phyloP scores from a whole-genome alignment of 2,329 filamentous ascomycete genomes.

The Stemphylium lycopersici region DNA sequence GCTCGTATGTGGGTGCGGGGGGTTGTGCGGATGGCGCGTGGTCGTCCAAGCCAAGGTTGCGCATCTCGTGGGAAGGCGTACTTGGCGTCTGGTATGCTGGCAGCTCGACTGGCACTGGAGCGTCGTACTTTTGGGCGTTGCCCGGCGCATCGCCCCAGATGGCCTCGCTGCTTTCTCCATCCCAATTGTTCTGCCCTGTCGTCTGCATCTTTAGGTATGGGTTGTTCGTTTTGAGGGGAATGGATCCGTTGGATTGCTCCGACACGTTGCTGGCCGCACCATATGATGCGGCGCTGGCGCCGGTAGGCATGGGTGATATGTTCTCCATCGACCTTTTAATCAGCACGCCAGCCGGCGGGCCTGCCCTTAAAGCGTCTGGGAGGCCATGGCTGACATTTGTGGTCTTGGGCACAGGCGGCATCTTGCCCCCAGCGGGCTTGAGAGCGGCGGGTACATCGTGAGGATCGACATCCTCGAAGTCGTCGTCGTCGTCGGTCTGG shows the following conservation, averaged over 20 bases:
- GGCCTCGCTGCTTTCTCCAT: constrained; percentile 45
- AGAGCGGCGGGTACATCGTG: constrained; percentile 44
- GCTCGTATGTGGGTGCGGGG: constrained; percentile 26
- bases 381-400: constrained; percentile 23
- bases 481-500: constrained; percentile 39
- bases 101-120: constrained; percentile 47
- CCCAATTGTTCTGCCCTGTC: constrained; percentile 45
- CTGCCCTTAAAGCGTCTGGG: constrained; percentile 40
- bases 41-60: constrained; percentile 44
- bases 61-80: constrained; percentile 47
- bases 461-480: constrained; percentile 40
- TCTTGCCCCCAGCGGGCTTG: constrained; percentile 44
- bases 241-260: constrained; percentile 31
- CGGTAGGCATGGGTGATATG: constrained; percentile 39
- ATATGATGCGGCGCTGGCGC: constrained; percentile 36
- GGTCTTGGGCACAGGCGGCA: constrained; percentile 18
- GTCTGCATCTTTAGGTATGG: constrained; percentile 51
- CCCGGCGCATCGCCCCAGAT: constrained; percentile 47
- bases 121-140: constrained; percentile 33
- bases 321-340: constrained; percentile 39
- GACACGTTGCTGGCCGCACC: constrained; percentile 41
- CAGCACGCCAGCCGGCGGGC: constrained; percentile 40
- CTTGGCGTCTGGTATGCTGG: constrained; percentile 51
- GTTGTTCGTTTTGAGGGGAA: constrained; percentile 51
- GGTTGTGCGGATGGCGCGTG: constrained; percentile 15